Evolutionary conservation across 768 basidiomycete species (phyloP).

Genomic region (Suillus sp.): DNA sequence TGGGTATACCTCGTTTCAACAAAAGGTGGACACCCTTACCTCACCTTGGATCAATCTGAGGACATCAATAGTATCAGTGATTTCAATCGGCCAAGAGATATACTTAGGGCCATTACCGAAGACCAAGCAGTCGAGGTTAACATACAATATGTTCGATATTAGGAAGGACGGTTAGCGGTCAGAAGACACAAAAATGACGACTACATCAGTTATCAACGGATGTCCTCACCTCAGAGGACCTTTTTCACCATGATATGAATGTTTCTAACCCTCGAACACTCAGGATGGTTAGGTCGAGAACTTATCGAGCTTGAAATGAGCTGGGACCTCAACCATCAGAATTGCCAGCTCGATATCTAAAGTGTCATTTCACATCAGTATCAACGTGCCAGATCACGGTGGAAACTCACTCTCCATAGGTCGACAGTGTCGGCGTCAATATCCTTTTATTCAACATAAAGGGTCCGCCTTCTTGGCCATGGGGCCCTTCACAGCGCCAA

Average conservation of each 20-base stretch:
- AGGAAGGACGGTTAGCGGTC: neutral
- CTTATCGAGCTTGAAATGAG: neutral
- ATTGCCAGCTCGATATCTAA: neutral
- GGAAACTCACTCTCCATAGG: neutral
- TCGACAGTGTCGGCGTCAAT: neutral
- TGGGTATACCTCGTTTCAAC: too few species aligned
- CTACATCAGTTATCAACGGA: neutral
- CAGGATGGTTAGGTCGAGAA: neutral
- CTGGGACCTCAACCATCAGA: neutral
- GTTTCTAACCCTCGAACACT: neutral
- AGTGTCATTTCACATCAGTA: neutral
- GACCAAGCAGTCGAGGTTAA: conserved; percentile 11
- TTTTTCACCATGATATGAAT: neutral
- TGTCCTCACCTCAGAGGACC: neutral
- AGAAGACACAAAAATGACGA: neutral
- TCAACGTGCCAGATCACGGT: neutral
- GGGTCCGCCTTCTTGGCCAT: neutral
- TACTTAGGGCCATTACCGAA: neutral
- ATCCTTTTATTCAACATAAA: neutral
- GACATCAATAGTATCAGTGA: neutral
- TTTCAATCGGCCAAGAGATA: conserved; percentile 10
- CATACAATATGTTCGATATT: neutral
- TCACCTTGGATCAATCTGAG: conserved; percentile 11
- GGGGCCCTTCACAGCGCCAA: neutral
- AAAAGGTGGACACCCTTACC: neutral